Evolutionary conservation across 441 rosid genomes (phyloP), one percentile per base, ranked within the genome.

Genomic region (Dalechampia spathulata): DNA sequence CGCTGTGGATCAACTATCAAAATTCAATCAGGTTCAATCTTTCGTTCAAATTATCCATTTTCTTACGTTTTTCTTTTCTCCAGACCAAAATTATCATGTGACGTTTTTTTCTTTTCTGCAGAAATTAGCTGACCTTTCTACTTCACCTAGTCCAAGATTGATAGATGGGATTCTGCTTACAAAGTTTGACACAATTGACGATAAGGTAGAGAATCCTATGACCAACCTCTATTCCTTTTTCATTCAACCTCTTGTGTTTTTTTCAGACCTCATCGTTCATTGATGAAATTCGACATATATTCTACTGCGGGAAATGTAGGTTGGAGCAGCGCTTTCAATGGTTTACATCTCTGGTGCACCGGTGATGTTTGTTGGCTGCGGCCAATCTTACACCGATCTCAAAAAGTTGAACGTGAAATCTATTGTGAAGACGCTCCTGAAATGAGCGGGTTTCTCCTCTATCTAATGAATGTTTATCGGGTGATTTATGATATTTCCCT

Each of bases 341-440:
- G 99, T 93, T 46, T 93, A 93, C 74, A 78, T 82, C 39, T 93
- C 97, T 0, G 99, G 99, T 28, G 76, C 96, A 11, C 99, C 99
- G 0, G 96, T 93, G 32, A 93, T 89, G 99, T 93, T 92, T n/a
- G 92, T 92, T 19, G 99, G 99, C 23, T 92, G 99, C 19, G 99
- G 99, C n/a, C 97, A 89, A 75, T 85, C 94, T 0, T 92, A 92
- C 65, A 83, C 97, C 1, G 99, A 92, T 68, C 77, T 92, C 61
- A 92, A 89, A 78, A 92, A 85, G 74, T 83, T 92, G 41, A 84
- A 92, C 20, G 97, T 85, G 53, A 92, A 88, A 58, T 68, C 88
- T 10, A 89, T 92, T 7, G 94, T 80, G 28, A 89, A 92, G 80
- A 92, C 92, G 26, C 97, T 92, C 50, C 84, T 92, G 62, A 85